phyloP scores from a whole-genome alignment of 495 filamentous ascomycete genomes.

The Apiosordaria backusii region DNA sequence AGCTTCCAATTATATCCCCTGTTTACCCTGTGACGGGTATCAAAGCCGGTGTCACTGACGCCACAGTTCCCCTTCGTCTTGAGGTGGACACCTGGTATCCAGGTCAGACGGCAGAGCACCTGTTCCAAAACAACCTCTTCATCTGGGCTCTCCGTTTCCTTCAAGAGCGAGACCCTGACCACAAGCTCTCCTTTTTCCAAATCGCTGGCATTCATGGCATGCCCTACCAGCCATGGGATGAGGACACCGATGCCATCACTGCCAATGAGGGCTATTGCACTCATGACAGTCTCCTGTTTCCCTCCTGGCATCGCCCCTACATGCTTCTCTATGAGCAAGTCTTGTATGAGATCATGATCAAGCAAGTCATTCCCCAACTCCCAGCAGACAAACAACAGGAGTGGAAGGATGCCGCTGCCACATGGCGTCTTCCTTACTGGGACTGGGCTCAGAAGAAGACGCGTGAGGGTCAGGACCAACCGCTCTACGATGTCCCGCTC shows the following conservation, averaged over 20 bases:
- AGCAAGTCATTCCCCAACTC: neutral
- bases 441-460: conserved; percentile 5
- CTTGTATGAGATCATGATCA: conserved; percentile 2
- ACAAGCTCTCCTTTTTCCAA: conserved; percentile 1
- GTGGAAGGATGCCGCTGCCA: neutral
- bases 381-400: neutral
- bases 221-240: neutral
- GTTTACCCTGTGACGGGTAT: neutral
- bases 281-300: neutral
- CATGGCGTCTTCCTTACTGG: conserved; percentile 1
- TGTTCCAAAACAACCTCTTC: conserved; percentile 1
- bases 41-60: neutral
- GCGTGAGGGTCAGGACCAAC: neutral
- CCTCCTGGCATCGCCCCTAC: conserved; percentile 1
- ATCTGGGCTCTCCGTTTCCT: neutral
- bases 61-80: neutral
- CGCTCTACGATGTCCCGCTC: neutral
- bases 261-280: conserved; percentile 3
- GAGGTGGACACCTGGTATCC: conserved; percentile 6
- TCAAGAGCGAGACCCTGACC: neutral
- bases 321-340: conserved; percentile 4
- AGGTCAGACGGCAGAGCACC: neutral
- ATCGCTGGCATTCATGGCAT: neutral
- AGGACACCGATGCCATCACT: conserved; percentile 1
- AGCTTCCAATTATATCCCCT: too few relatives aligned